Conservation (phyloP, 148 eudicot species). For the Vaccinium myrtillus region DNA sequence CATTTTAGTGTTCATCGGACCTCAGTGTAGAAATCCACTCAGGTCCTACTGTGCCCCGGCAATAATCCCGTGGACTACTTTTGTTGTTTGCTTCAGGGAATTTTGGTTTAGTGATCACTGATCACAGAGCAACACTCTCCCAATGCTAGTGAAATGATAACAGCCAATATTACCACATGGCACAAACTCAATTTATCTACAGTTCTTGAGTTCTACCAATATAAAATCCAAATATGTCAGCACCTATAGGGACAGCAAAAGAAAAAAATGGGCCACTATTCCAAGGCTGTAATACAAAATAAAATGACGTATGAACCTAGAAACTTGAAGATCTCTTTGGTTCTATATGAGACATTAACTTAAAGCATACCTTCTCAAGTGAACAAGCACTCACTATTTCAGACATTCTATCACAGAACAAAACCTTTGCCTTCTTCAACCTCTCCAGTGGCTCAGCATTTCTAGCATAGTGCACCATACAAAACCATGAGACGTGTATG, state of each 20-base stretch:
- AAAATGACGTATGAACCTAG: neutral
- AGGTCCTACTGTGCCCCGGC: neutral
- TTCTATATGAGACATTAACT: neutral
- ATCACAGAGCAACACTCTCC: neutral
- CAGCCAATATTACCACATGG: neutral
- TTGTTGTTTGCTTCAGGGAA: neutral
- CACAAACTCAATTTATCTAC: neutral
- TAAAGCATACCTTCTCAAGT: constrained; percentile 50
- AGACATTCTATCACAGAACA: constrained; percentile 63
- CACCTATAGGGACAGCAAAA: neutral
- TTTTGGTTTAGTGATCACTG: neutral
- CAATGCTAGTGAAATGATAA: neutral
- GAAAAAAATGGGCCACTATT: neutral
- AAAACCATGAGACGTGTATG: neutral
- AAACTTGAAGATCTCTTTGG: neutral
- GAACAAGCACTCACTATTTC: constrained; percentile 38
- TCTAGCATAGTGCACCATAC: constrained; percentile 34
- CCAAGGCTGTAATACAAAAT: neutral
- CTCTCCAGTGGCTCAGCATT: constrained; percentile 85
- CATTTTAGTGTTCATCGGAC: neutral
- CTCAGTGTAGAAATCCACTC: neutral
- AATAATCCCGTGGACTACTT: neutral
- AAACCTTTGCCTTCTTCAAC: constrained; percentile 61
- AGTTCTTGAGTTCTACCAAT: neutral
- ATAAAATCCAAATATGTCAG: neutral